Percentiles rank a stretch among this genome's conserved stretches.
Conservation (phyloP, 225 moss, liverwort and hornwort species). For the Pseudoscleropodium purum region DNA sequence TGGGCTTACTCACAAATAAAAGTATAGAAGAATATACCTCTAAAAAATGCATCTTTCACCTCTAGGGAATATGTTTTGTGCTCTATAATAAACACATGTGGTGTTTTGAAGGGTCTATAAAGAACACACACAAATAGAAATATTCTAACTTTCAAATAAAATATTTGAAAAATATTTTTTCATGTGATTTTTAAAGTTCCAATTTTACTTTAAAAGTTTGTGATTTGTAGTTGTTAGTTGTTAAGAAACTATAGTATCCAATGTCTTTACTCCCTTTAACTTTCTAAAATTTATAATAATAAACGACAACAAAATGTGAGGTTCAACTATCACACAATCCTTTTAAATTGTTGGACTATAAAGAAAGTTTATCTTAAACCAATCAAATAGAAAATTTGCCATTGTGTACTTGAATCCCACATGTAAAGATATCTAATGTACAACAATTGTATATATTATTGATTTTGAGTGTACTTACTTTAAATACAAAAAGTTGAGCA, state of each 20-base stretch:
- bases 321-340: background rate
- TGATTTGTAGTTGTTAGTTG: background rate
- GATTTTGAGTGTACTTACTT: background rate
- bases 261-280: background rate
- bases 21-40: background rate
- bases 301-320: background rate
- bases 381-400: background rate
- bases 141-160: background rate
- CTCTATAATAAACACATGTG: background rate
- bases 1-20: background rate
- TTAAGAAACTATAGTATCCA: background rate
- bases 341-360: background rate
- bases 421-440: background rate
- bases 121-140: background rate
- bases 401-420: background rate
- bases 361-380: background rate
- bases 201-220: background rate
- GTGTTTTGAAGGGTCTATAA: background rate
- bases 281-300: background rate
- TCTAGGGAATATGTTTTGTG: rapidly evolving
- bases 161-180: background rate
- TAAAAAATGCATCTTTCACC: background rate
- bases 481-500: background rate
- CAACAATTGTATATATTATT: background rate
- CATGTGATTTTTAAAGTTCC: background rate